Percentiles rank a stretch among this genome's conserved stretches.
Conservation (phyloP, 179 eudicot genomes). For the Actinidia arguta region DNA sequence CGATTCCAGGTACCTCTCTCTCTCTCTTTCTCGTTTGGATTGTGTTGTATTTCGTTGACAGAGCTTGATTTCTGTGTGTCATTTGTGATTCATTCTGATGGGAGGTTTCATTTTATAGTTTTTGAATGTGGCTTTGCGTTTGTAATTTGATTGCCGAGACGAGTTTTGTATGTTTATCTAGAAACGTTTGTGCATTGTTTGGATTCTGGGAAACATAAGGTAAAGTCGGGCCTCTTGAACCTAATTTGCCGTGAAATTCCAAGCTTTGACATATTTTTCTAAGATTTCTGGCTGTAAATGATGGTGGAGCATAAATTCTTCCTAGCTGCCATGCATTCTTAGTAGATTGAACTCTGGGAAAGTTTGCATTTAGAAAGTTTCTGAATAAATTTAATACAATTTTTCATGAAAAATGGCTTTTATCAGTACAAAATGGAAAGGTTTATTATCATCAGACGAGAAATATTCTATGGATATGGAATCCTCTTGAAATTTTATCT, state of each 20-base stretch:
- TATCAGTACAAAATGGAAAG: neutral
- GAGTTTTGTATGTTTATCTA: neutral
- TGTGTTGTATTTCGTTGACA: neutral
- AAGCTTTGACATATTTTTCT: conserved; percentile 2
- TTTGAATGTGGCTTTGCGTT: neutral
- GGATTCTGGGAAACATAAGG: neutral
- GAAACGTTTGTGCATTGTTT: neutral
- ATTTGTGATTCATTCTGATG: conserved; percentile 9
- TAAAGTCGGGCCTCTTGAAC: neutral
- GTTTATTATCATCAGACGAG: neutral
- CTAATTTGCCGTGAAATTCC: conserved; percentile 1
- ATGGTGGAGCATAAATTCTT: neutral
- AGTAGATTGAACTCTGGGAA: neutral
- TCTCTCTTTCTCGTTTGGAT: neutral
- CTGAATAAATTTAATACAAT: neutral
- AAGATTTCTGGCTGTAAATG: neutral
- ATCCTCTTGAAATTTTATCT: neutral
- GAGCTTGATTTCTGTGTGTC: conserved; percentile 4
- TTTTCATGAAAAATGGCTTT: neutral
- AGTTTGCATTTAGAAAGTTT: neutral
- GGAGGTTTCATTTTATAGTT: neutral
- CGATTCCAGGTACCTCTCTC: conserved; percentile 18
- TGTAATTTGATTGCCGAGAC: neutral
- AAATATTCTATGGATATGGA: neutral
- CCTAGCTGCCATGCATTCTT: neutral